Evolutionary conservation across 2,329 filamentous ascomycete genomes (phyloP), one percentile per base, ranked within the genome.

Genomic region (Pezicula carpinea): DNA sequence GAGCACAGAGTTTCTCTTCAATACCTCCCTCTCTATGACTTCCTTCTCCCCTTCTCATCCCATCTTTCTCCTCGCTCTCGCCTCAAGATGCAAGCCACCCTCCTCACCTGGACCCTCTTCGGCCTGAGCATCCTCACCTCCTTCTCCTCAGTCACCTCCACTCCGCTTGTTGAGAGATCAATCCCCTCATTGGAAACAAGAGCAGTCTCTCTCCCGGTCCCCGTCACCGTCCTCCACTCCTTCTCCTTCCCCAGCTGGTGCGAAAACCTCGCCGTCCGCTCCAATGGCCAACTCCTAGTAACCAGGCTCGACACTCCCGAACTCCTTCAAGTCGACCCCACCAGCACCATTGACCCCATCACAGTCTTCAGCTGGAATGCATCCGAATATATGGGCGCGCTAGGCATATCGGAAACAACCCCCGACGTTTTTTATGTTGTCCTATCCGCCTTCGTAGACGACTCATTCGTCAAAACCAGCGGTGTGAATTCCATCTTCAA

Each of bases 281-380:
- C 57, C n/a, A 68, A 67, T 39, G 65, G 64, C 13, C 57, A 64
- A 21, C 51, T 70, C n/a, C 59, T 70, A 23, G 59, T 64, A n/a
- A 53, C 59, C 13, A 49, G 62, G 4, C 47, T 69, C 8, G 59
- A 61, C 34, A 40, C 43, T 17, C 58, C 66, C 6, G 59, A 65
- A 43, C 50, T 70, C 3, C 60, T 60, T 49, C 54, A 65, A 22
- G 51, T 71, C 31, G 53, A 67, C 43, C 66, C 66, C 2, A 48
- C 49, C 11, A 38, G 35, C 2, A 35, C 35, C 8, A 44, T 41
- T 11, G 44, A 19, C 15, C 50, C 52, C 8, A 42, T 50, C 11
- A 53, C 58, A 14, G 50, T 59, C 13, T 52, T 65, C 11, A 45
- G 65, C 7, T 57, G 66, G 41, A 50, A 56, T 7, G 65, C 68